Conservation (phyloP, 805 yeast genomes). For the Metschnikowia kunwiensis region DNA sequence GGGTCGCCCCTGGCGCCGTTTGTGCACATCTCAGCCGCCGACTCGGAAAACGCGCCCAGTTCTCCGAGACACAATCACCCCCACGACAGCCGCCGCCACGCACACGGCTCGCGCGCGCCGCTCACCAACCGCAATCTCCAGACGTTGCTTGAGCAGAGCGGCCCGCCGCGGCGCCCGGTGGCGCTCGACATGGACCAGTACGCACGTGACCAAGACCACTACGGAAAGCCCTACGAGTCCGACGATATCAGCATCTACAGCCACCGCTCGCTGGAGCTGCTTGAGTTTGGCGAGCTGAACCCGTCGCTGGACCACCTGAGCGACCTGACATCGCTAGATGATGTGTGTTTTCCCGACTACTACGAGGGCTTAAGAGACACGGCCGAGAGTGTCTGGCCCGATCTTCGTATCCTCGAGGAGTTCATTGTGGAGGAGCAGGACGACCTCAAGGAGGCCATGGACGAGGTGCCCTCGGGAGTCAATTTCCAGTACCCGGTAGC, state of each 20-base stretch:
- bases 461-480: conserved; percentile 27
- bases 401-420: conserved; percentile 68
- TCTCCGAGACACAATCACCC: background rate
- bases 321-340: conserved; percentile 75
- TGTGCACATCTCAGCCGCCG: no score
- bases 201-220: conserved; percentile 29
- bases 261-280: conserved; percentile 10
- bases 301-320: conserved; percentile 62
- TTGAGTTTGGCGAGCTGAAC: conserved; percentile 52
- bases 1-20: no score
- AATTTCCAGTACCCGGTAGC: conserved; percentile 39
- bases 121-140: conserved; percentile 39
- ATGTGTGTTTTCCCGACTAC: conserved; percentile 87
- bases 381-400: conserved; percentile 66
- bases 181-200: conserved; percentile 42
- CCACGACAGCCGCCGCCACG: conserved; percentile 3
- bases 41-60: background rate
- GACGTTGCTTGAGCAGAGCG: conserved; percentile 22
- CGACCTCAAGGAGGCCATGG: conserved; percentile 23
- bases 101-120: conserved; percentile 22
- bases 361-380: conserved; percentile 29
- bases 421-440: conserved; percentile 68
- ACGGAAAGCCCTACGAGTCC: conserved; percentile 12
- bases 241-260: conserved; percentile 12
- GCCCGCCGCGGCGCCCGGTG: conserved; percentile 18